Percentiles rank a stretch among this genome's conserved stretches.
Conservation (phyloP, 1,284 basidiomycete species). For the Sphagnurus paluster region DNA sequence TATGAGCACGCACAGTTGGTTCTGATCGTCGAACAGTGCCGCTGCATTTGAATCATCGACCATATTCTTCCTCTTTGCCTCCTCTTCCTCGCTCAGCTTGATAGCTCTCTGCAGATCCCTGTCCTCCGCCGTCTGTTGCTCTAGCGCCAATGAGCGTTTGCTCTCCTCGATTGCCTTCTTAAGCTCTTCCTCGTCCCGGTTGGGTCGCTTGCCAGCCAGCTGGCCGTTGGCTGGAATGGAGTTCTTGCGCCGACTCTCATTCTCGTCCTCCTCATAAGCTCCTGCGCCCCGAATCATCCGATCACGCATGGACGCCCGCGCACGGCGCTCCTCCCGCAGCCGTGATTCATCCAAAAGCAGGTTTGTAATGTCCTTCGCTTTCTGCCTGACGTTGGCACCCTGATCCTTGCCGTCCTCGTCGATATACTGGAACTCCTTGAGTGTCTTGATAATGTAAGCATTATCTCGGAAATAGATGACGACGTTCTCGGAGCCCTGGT, state of each 20-base stretch:
- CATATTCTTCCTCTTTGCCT: slow-evolving; percentile 66
- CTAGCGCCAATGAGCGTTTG: slow-evolving; percentile 75
- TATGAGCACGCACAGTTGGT: slow-evolving; percentile 56
- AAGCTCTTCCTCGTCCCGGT: slow-evolving; percentile 81
- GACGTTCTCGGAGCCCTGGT: slow-evolving; percentile 97
- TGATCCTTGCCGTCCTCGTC: slow-evolving; percentile 98
- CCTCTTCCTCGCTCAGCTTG: slow-evolving; percentile 86
- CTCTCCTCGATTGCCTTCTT: slow-evolving; percentile 85
- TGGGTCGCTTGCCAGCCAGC: slow-evolving; percentile 40
- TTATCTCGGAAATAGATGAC: slow-evolving; percentile 99
- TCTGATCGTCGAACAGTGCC: slow-evolving; percentile 84
- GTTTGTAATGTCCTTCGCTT: slow-evolving; percentile 99
- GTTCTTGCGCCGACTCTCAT: slow-evolving; percentile 49
- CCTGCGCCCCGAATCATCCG: slow-evolving; percentile 76
- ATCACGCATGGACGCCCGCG: slow-evolving; percentile 91
- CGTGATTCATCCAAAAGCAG: slow-evolving; percentile 89
- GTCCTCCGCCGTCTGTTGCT: slow-evolving; percentile 73
- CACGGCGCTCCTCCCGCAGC: slow-evolving; percentile 83
- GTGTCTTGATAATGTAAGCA: slow-evolving; percentile 96
- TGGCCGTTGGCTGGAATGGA: slow-evolving; percentile 16
- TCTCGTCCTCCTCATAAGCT: slow-evolving; percentile 46
- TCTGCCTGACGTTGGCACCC: slow-evolving; percentile 97
- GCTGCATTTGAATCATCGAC: slow-evolving; percentile 76
- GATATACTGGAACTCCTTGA: slow-evolving; percentile 98
- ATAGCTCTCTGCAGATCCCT: slow-evolving; percentile 81